phyloP scores from a whole-genome alignment of 495 filamentous ascomycete genomes.

The Annulohypoxylon stygium region DNA sequence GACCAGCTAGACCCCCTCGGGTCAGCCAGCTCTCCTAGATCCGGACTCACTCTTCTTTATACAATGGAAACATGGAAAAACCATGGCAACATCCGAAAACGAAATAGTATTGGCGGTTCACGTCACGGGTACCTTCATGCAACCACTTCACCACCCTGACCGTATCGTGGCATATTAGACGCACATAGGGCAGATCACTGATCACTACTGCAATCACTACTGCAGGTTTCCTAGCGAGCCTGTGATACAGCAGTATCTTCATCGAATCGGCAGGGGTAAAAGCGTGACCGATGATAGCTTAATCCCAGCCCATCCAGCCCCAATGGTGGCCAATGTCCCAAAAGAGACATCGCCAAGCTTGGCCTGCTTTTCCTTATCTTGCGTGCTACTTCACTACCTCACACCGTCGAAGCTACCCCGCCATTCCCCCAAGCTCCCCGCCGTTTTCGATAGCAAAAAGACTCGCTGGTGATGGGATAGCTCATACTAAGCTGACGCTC shows the following conservation, averaged over 20 bases:
- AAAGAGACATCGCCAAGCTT: conserved; percentile 43
- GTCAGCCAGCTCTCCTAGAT: neutral
- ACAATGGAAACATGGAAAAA: neutral
- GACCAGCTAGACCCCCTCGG: too few species aligned
- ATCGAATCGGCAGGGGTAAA: conserved; percentile 35
- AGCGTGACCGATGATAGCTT: conserved; percentile 37
- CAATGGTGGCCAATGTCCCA: neutral
- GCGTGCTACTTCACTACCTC: conserved; percentile 32
- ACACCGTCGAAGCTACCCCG: conserved; percentile 37
- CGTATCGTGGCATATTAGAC: conserved; percentile 1
- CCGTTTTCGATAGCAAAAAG: conserved; percentile 28
- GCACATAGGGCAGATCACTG: conserved; percentile 26
- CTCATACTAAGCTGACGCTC: conserved; percentile 18
- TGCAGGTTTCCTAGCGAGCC: conserved; percentile 24
- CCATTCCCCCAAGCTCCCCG: conserved; percentile 32
- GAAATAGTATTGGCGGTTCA: neutral
- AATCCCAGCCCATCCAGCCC: conserved; percentile 38
- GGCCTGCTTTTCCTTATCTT: conserved; percentile 37
- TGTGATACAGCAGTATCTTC: conserved; percentile 35
- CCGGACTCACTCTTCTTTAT: neutral
- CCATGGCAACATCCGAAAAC: conserved; percentile 15
- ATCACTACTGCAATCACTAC: neutral
- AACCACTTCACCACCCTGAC: conserved; percentile 10
- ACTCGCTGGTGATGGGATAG: neutral
- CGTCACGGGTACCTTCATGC: conserved; percentile 24